Evolutionary conservation across 768 basidiomycete species (phyloP).

Genomic region (Boletus insuetus): DNA sequence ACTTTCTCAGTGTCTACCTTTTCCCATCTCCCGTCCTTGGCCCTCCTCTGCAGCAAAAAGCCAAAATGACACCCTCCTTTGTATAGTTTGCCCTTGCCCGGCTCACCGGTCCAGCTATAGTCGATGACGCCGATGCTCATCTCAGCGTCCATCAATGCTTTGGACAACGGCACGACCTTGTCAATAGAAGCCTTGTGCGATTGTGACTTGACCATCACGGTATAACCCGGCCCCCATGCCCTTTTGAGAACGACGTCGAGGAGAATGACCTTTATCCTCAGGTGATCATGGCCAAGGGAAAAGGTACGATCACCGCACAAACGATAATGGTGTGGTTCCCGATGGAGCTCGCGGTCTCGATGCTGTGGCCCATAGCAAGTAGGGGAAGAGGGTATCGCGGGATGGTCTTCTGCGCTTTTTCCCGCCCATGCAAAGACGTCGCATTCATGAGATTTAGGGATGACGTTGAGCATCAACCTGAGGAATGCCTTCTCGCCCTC

Average conservation of each 20-base stretch:
- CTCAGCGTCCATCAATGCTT: not conserved
- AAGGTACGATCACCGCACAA: slow-evolving; percentile 1
- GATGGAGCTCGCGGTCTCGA: not conserved
- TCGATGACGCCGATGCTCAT: slow-evolving; percentile 1
- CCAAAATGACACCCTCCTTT: not conserved
- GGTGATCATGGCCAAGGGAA: slow-evolving; percentile 2
- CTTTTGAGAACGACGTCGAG: not conserved
- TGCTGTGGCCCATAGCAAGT: not conserved
- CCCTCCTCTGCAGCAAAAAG: not conserved
- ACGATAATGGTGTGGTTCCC: not conserved
- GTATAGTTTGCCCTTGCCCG: not conserved
- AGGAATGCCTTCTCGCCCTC: slow-evolving; percentile 1
- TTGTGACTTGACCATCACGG: not conserved
- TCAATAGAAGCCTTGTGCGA: not conserved
- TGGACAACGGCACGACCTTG: not conserved
- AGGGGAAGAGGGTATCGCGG: slow-evolving; percentile 6
- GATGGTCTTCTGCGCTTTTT: not conserved
- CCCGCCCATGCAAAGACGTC: slow-evolving; percentile 8
- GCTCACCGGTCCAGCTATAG: not conserved
- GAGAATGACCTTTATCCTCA: slow-evolving; percentile 3
- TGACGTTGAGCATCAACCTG: slow-evolving; percentile 4
- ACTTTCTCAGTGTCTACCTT: slow-evolving; percentile 3
- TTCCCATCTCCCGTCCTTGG: not conserved
- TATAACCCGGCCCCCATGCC: not conserved
- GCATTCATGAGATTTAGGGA: not conserved